A percentile compares a stretch with the other conserved stretches of the same genome.
Conservation (phyloP, 306 rosid genomes). For the peach (Prunus persica) region DNA sequence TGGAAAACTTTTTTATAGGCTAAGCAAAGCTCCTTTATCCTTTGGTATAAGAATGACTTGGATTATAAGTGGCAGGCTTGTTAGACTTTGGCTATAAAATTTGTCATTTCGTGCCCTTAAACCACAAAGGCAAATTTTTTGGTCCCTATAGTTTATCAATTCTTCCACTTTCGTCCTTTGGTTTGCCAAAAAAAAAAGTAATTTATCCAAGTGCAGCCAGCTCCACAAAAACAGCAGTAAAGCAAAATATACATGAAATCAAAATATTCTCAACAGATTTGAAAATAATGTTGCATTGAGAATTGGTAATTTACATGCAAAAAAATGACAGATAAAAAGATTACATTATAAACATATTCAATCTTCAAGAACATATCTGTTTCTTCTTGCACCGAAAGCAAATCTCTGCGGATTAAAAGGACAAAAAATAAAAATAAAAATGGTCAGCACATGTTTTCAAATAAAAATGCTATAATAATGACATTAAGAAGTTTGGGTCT, state of each 20-base stretch:
- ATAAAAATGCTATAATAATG: constrained; percentile 10
- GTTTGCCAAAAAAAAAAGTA: neutral
- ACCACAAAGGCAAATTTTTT: too few relatives aligned
- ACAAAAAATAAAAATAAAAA: neutral
- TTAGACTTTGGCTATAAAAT: too few relatives aligned
- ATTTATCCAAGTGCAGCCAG: neutral
- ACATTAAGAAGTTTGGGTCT: neutral
- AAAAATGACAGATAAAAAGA: neutral
- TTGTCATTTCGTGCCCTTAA: too few relatives aligned
- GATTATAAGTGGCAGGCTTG: too few relatives aligned
- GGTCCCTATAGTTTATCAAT: too few relatives aligned
- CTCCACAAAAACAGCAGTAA: too few relatives aligned
- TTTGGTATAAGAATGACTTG: too few relatives aligned
- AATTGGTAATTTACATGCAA: neutral
- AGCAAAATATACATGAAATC: neutral
- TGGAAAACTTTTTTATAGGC: too few relatives aligned
- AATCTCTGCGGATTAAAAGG: constrained; percentile 57
- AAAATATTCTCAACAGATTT: neutral
- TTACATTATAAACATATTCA: constrained; percentile 21
- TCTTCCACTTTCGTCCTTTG: too few relatives aligned
- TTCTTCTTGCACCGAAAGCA: constrained; percentile 96
- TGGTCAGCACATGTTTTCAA: neutral
- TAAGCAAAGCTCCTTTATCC: too few relatives aligned
- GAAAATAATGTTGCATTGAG: neutral
- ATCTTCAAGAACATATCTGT: constrained; percentile 72